Conservation (phyloP, 305 asterid genomes). For the Ajuga reptans region DNA sequence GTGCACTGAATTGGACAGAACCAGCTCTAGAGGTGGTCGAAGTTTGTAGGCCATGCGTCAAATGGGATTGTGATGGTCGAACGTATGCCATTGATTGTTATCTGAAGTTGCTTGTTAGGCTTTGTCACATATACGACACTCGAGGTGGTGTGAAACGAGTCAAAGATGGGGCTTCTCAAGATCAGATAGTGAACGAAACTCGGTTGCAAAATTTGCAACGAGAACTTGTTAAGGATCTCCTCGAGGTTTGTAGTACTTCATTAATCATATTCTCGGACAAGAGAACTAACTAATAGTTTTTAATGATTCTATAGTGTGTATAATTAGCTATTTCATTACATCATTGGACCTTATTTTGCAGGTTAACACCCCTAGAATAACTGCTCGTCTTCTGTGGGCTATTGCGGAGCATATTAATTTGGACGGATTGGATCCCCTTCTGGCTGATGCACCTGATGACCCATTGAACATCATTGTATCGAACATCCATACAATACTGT, state of each 20-base stretch:
- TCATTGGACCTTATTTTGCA: slow-evolving; percentile 30
- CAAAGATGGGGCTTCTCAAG: slow-evolving; percentile 90
- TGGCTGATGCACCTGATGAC: slow-evolving; percentile 87
- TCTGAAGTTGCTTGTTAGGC: slow-evolving; percentile 77
- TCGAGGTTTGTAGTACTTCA: slow-evolving; percentile 49
- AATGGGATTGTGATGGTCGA: slow-evolving; percentile 91
- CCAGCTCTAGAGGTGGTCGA: slow-evolving; percentile 87
- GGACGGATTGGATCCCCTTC: slow-evolving; percentile 82
- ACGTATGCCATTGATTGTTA: slow-evolving; percentile 89
- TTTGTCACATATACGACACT: slow-evolving; percentile 79
- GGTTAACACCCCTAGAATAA: slow-evolving; percentile 76
- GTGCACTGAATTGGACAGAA: slow-evolving; percentile 90
- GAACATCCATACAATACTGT: slow-evolving; percentile 62
- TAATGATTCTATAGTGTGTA: not conserved
- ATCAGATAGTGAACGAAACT: slow-evolving; percentile 83
- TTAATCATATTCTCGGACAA: not conserved
- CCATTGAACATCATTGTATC: slow-evolving; percentile 58
- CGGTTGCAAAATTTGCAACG: slow-evolving; percentile 77
- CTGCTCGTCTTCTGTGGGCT: slow-evolving; percentile 78
- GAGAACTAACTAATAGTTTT: not conserved
- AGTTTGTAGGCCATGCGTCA: slow-evolving; percentile 82
- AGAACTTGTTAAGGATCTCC: slow-evolving; percentile 70
- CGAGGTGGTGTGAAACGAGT: slow-evolving; percentile 90
- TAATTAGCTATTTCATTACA: not conserved
- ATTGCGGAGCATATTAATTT: slow-evolving; percentile 79